These are phyloP conservation scores for Cocos nucifera DNA, from an alignment of 176 grass and related monocot species.

Conservation along the genomic window DNA sequence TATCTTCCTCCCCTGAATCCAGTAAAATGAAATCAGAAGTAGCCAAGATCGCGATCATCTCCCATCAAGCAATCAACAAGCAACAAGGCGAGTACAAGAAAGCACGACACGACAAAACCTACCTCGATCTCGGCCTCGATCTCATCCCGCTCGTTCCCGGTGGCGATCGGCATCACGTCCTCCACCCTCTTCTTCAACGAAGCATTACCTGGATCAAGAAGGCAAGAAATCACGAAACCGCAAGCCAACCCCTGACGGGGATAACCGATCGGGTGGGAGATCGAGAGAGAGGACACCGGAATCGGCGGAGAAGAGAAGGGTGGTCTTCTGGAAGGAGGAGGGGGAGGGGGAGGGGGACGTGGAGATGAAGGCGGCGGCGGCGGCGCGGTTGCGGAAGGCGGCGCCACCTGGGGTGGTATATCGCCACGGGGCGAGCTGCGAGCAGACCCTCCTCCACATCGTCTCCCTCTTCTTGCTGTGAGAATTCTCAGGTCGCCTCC, in stretches of 20 bases:
- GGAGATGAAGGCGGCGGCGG: not conserved
- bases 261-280: not conserved
- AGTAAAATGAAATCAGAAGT: no score
- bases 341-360: not conserved
- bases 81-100: not conserved
- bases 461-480: no score
- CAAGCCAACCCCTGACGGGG: no score
- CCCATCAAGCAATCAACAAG: no score
- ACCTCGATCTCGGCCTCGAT: constrained; percentile 16
- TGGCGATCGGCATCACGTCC: constrained; percentile 20
- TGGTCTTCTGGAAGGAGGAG: not conserved
- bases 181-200: constrained; percentile 19
- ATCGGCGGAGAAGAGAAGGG: not conserved
- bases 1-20: constrained; percentile 16
- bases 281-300: not conserved
- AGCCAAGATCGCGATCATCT: no score
- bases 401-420: no score
- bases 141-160: constrained; percentile 15
- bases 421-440: no score
- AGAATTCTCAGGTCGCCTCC: no score
- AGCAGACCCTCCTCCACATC: no score
- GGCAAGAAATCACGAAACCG: no score
- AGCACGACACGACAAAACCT: not conserved
- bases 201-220: constrained; percentile 4
- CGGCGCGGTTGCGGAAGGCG: no score